phyloP scores from a whole-genome alignment of 805 yeast species.

The Nakazawaea siamensis region DNA sequence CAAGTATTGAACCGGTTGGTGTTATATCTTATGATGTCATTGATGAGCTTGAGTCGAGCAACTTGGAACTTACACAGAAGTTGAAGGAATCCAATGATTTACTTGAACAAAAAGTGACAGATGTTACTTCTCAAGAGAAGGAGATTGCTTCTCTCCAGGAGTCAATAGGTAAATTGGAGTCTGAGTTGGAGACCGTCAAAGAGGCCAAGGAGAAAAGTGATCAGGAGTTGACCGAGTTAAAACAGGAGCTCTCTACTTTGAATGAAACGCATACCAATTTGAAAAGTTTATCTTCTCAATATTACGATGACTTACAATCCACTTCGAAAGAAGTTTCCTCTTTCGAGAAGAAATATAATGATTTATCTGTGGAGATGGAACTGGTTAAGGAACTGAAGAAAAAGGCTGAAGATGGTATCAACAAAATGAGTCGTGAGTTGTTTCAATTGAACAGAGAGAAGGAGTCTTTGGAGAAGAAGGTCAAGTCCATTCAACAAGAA shows the following conservation, averaged over 20 bases:
- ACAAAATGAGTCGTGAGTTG: slow-evolving; percentile 82
- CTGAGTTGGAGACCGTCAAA: slow-evolving; percentile 18
- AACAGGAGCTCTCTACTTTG: slow-evolving; percentile 22
- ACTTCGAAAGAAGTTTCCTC: slow-evolving; percentile 11
- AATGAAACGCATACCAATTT: slow-evolving; percentile 18
- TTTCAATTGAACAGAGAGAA: slow-evolving; percentile 56
- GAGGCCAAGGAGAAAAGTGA: slow-evolving; percentile 23
- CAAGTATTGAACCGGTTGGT: slow-evolving; percentile 61
- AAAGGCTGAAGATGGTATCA: slow-evolving; percentile 79
- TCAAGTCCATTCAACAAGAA: slow-evolving; percentile 36
- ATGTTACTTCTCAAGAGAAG: slow-evolving; percentile 24
- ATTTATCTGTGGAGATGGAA: slow-evolving; percentile 24
- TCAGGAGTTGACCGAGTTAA: slow-evolving; percentile 22
- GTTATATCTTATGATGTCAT: slow-evolving; percentile 56
- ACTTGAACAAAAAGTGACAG: slow-evolving; percentile 14
- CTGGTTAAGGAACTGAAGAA: slow-evolving; percentile 34
- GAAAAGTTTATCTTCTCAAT: slow-evolving; percentile 1
- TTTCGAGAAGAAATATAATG: slow-evolving; percentile 21
- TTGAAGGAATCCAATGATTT: slow-evolving; percentile 15
- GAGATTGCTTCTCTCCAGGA: slow-evolving; percentile 20
- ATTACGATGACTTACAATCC: slow-evolving; percentile 13
- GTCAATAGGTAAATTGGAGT: slow-evolving; percentile 18
- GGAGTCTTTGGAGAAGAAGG: slow-evolving; percentile 36
- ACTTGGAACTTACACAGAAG: slow-evolving; percentile 13
- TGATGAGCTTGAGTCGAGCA: slow-evolving; percentile 34